A percentile compares a stretch with the other conserved stretches of the same genome.
These are phyloP conservation scores for Salix purpurea DNA, from an alignment of 345 rosid genomes.

Conservation along the genomic window DNA sequence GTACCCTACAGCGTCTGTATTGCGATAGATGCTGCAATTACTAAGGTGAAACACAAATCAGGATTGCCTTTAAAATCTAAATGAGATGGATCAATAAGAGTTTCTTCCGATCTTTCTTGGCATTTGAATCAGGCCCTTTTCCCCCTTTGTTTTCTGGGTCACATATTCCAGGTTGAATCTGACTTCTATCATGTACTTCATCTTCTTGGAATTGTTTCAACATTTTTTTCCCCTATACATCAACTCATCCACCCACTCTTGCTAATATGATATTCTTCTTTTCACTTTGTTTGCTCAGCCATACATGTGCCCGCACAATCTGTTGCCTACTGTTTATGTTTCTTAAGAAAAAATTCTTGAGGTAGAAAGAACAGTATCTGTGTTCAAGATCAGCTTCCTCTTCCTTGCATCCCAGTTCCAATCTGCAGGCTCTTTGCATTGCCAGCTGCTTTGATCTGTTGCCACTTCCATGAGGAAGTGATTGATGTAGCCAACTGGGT, in stretches of 20 bases:
- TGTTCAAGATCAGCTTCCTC: background rate
- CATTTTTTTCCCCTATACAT: no score
- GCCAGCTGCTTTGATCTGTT: background rate
- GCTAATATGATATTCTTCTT: background rate
- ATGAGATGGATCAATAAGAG: background rate
- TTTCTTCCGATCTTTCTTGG: no score
- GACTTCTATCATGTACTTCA: background rate
- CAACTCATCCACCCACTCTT: background rate
- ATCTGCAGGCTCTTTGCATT: background rate
- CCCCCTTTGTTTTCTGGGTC: background rate
- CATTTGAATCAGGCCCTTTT: background rate
- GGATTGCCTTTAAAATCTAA: background rate
- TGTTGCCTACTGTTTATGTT: background rate
- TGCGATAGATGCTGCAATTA: background rate
- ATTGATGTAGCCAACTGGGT: background rate
- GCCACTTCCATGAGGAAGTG: background rate
- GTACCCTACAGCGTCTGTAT: background rate
- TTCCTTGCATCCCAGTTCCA: background rate
- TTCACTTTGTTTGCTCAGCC: background rate
- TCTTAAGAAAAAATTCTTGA: background rate
- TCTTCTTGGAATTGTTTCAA: no score
- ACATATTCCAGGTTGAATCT: background rate
- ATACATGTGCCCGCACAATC: background rate
- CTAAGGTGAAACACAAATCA: background rate
- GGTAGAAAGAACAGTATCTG: background rate